Conservation (phyloP, 169 alveolate genomes). For the Eimeria necatrix region DNA sequence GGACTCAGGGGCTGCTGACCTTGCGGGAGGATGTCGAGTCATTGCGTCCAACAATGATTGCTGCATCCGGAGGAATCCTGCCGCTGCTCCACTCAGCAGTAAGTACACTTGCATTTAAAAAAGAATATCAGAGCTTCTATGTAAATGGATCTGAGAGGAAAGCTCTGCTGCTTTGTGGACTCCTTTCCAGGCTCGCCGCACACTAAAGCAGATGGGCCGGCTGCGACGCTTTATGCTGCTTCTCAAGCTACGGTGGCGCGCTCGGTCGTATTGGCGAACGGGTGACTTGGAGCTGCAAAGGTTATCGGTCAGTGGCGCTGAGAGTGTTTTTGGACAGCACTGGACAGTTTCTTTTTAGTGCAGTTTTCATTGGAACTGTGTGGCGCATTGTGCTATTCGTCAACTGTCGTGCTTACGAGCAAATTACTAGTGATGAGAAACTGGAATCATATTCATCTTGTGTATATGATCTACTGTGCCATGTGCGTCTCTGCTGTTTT, state of each 20-base stretch:
- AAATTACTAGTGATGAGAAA: no score
- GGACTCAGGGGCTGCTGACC: slow-evolving; percentile 62
- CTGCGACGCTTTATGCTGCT: slow-evolving; percentile 48
- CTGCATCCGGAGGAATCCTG: slow-evolving; percentile 61
- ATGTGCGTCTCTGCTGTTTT: not conserved
- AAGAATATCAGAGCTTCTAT: no score
- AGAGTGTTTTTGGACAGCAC: no score
- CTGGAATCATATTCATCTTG: not conserved
- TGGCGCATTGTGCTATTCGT: no score
- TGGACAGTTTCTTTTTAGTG: not conserved
- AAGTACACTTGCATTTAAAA: not conserved
- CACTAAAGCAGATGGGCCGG: slow-evolving; percentile 41
- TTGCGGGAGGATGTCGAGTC: slow-evolving; percentile 30
- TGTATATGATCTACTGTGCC: not conserved
- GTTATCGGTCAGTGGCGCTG: not conserved
- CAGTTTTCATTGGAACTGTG: not conserved
- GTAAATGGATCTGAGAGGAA: no score
- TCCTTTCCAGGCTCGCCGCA: slow-evolving; percentile 45
- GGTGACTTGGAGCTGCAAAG: slow-evolving; percentile 40
- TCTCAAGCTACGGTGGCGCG: slow-evolving; percentile 57
- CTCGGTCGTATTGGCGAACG: slow-evolving; percentile 66
- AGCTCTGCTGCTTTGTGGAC: not conserved
- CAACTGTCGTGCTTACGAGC: no score
- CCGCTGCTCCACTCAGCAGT: slow-evolving; percentile 57
- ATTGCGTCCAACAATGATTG: slow-evolving; percentile 25